phyloP scores from a whole-genome alignment of 306 rosid genomes.

The Dryas octopetala region DNA sequence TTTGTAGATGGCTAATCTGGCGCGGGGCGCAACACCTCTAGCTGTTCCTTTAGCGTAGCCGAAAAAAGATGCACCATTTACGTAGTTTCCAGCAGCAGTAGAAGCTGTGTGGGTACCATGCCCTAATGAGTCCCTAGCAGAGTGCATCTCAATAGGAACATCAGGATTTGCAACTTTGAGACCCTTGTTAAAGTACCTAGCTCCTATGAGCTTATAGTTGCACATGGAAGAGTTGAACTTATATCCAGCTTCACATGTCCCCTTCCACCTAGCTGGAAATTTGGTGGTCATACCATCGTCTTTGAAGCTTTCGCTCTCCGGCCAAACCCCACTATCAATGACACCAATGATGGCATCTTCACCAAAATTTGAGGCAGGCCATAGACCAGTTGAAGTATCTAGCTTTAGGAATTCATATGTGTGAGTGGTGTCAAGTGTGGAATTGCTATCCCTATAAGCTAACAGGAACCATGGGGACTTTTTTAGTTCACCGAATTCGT shows the following conservation, averaged over 20 bases:
- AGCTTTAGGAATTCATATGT: conserved; percentile 28
- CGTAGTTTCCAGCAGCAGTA: conserved; percentile 28
- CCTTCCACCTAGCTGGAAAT: conserved; percentile 34
- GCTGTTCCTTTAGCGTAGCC: conserved; percentile 37
- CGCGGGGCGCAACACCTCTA: conserved; percentile 27
- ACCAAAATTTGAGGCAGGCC: conserved; percentile 27
- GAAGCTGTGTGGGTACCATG: conserved; percentile 37
- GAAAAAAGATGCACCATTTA: conserved; percentile 13
- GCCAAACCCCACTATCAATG: conserved; percentile 31
- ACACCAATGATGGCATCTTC: conserved; percentile 31
- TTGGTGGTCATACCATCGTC: conserved; percentile 18
- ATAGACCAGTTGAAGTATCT: conserved; percentile 14
- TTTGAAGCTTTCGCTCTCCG: conserved; percentile 32
- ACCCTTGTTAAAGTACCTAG: conserved; percentile 26
- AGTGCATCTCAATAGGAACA: conserved; percentile 16
- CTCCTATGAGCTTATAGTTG: conserved; percentile 34
- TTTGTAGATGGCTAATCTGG: conserved; percentile 30
- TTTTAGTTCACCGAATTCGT: conserved; percentile 15
- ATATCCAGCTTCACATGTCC: conserved; percentile 21
- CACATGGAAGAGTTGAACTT: conserved; percentile 30
- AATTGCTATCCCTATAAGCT: conserved; percentile 18
- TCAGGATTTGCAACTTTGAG: conserved; percentile 20
- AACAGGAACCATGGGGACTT: conserved; percentile 22
- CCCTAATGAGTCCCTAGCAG: conserved; percentile 29
- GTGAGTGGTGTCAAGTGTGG: conserved; percentile 32